Evolutionary conservation across 495 filamentous ascomycete genomes (phyloP).

Genomic region (Penicillium bovifimosum): DNA sequence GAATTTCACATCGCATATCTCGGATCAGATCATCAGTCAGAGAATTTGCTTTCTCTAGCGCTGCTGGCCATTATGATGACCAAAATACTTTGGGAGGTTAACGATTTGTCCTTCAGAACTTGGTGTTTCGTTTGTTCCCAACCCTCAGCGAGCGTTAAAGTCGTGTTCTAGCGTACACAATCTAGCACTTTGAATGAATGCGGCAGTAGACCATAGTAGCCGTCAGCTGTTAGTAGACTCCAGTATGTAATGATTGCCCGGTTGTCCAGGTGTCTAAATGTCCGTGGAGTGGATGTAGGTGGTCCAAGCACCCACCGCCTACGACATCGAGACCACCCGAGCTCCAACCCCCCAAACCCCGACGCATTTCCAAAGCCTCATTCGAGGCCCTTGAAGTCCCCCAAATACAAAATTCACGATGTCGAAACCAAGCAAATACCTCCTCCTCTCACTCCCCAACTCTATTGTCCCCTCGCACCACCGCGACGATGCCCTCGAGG

Average conservation of each 20-base stretch:
- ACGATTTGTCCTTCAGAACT: not conserved
- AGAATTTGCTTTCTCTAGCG: conserved; percentile 10
- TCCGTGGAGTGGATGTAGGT: not conserved
- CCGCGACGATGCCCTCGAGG: conserved; percentile 72
- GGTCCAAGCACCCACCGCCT: conserved; percentile 29
- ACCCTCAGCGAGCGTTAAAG: conserved; percentile 19
- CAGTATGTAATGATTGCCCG: conserved; percentile 7
- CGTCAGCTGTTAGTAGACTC: not conserved
- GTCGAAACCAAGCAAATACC: conserved; percentile 58
- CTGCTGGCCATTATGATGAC: not conserved
- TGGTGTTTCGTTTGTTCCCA: conserved; percentile 2
- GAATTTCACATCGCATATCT: conserved; percentile 16
- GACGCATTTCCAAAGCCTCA: conserved; percentile 10
- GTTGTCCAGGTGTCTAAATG: not conserved
- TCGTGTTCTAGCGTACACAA: conserved; percentile 18
- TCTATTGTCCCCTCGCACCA: conserved; percentile 67
- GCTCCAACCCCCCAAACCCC: conserved; percentile 6
- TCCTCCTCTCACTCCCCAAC: conserved; percentile 69
- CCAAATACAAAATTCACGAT: conserved; percentile 30
- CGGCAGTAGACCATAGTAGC: not conserved
- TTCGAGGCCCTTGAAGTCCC: conserved; percentile 9
- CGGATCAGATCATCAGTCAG: conserved; percentile 24
- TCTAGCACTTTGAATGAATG: not conserved
- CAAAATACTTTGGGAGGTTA: conserved; percentile 13
- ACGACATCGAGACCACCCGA: conserved; percentile 25